Evolutionary conservation across 129 eudicot species (phyloP), one percentile per base, ranked within the genome.

Genomic region (Pseudognaphalium luteoalbum): DNA sequence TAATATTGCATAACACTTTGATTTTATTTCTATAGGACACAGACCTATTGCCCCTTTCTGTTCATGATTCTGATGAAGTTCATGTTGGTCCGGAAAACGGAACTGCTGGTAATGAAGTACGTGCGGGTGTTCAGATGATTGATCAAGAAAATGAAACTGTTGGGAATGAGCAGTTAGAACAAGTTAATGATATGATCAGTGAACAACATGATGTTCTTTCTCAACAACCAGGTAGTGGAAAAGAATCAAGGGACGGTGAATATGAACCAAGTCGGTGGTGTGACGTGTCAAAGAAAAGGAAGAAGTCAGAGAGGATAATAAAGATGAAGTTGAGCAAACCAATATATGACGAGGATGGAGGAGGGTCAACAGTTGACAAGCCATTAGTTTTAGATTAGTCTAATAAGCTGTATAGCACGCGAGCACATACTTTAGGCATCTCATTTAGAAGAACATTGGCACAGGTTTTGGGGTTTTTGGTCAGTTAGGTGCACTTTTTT

Each of bases 381-480:
- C 62, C 62, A 57, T 9, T 57, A 57, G 28, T 57, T n/a, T 57
- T 57, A 57, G 62, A 57, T 57, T 57, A 57, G 12, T 57, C 62
- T 57, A 57, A 14, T 21, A 12, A 47, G 5, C 4, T 57, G 29
- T 6, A 3, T n/a, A 57, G 11, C 12, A 6, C 12, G 29, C 62
- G 12, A 19, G n/a, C 54, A 47, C 54, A 47, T 47, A 41, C 2
- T 14, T 14, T 11, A 44, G 54, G 17, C 14, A 47, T 11, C 14
- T 47, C 54, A 47, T 47, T 47, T 11, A 47, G 54, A 12, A 47
- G 54, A 47, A 37, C 42, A 37, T 5, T 37, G 42, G 42, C 7
- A 37, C 42, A 37, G 8, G 42, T 11, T 11, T 47, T 14, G 5
- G 54, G 54, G 17, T 11, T 47, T 47, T 47, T 47, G 54, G 54